Evolutionary conservation across 177 flowering plant species (phyloP).

Genomic region (Vitis hybrid): DNA sequence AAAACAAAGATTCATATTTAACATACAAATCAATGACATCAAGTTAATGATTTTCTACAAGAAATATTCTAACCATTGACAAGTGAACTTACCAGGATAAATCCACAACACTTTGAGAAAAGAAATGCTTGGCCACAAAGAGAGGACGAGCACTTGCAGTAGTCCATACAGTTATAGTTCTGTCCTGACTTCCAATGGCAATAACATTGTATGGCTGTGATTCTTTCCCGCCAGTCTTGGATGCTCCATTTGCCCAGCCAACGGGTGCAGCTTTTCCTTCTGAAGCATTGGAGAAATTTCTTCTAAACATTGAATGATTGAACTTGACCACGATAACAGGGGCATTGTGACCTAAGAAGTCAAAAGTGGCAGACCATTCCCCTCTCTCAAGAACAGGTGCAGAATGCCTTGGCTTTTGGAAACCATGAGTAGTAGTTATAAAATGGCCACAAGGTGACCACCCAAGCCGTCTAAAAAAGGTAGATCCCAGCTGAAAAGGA

Average conservation of each 20-base stretch:
- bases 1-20: neutral
- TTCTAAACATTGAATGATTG: conserved; percentile 95
- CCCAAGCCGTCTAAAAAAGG: conserved; percentile 97
- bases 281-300: conserved; percentile 47
- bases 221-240: conserved; percentile 73
- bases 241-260: conserved; percentile 85
- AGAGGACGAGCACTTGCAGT: conserved; percentile 99
- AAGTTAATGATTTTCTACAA: neutral
- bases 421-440: conserved; percentile 98
- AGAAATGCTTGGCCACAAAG: conserved; percentile 98
- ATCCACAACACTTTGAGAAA: conserved; percentile 95
- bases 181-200: conserved; percentile 99
- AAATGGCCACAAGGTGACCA: conserved; percentile 99
- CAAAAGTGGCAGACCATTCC: conserved; percentile 98
- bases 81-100: conserved; percentile 70
- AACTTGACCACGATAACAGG: conserved; percentile 96
- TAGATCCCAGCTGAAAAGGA: conserved; percentile 89
- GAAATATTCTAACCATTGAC: neutral
- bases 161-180: conserved; percentile 98
- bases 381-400: conserved; percentile 99
- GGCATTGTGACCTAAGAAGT: conserved; percentile 97
- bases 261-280: conserved; percentile 61
- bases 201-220: conserved; percentile 88
- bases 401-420: conserved; percentile 98
- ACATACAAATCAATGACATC: neutral